phyloP scores from a whole-genome alignment of 78 protist genomes.

The Dictyostelium citrinum region DNA sequence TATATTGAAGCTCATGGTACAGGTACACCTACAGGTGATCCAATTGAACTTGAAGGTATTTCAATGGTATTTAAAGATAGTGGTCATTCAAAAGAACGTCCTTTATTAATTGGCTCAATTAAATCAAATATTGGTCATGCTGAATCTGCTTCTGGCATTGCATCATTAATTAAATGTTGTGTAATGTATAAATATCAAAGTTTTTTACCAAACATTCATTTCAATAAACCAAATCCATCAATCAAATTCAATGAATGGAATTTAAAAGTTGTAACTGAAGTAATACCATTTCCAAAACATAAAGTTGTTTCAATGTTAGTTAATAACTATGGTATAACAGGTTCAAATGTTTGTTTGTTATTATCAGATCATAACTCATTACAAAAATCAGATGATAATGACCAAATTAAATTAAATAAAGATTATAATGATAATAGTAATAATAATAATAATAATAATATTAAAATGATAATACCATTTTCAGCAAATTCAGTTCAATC shows the following conservation, averaged over 20 bases:
- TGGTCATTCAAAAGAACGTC: neutral
- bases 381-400: no score
- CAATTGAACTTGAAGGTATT: conserved; percentile 78
- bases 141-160: conserved; percentile 86
- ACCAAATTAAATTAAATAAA: no score
- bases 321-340: conserved; percentile 77
- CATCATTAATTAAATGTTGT: conserved; percentile 54
- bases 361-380: no score
- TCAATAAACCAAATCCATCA: conserved; percentile 4
- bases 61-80: neutral
- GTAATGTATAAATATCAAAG: conserved; percentile 22
- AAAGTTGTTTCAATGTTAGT: neutral
- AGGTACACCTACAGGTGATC: conserved; percentile 91
- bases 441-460: neutral
- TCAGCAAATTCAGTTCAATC: conserved; percentile 53
- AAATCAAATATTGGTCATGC: conserved; percentile 87
- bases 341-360: conserved; percentile 20
- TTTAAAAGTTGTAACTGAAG: conserved; percentile 50
- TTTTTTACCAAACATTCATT: neutral
- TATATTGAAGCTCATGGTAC: conserved; percentile 90
- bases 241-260: conserved; percentile 66
- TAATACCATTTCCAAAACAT: neutral
- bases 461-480: conserved; percentile 28
- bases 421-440: neutral
- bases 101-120: conserved; percentile 59